These are phyloP conservation scores for Withania somnifera DNA, from an alignment of 305 asterid species.

Conservation along the genomic window DNA sequence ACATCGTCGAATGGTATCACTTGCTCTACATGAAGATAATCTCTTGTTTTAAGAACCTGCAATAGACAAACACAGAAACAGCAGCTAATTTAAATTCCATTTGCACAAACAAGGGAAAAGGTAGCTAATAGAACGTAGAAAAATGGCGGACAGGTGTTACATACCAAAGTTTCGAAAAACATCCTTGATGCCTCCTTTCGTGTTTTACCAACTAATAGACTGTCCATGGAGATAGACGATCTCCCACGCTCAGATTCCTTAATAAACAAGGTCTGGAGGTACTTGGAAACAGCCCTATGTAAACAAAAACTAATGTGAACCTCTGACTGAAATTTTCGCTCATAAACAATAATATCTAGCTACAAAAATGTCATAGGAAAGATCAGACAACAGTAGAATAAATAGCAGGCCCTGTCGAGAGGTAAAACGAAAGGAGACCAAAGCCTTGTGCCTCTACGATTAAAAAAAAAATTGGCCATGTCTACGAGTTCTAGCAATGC, in stretches of 20 bases:
- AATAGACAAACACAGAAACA: neutral
- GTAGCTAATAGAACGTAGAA: neutral
- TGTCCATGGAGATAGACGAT: slow-evolving; percentile 49
- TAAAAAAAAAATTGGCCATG: too few species aligned
- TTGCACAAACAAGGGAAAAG: neutral
- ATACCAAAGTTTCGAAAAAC: slow-evolving; percentile 91
- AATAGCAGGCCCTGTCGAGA: neutral
- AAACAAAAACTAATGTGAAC: neutral
- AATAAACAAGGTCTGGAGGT: slow-evolving; percentile 57
- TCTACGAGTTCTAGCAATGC: neutral
- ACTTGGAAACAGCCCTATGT: slow-evolving; percentile 83
- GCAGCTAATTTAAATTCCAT: neutral
- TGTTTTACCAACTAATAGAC: slow-evolving; percentile 64
- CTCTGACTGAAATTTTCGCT: neutral
- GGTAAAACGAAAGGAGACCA: neutral
- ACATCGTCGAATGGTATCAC: slow-evolving; percentile 40
- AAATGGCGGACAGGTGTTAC: neutral
- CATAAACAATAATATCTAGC: neutral
- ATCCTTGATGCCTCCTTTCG: slow-evolving; percentile 95
- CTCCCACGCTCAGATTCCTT: slow-evolving; percentile 61
- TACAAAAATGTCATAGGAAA: neutral
- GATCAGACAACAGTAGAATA: neutral
- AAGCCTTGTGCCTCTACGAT: too few species aligned
- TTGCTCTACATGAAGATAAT: slow-evolving; percentile 72
- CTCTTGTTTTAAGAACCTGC: slow-evolving; percentile 82